Conservation (phyloP, 2,329 filamentous ascomycete species). For the Ceratocystis papillata region DNA sequence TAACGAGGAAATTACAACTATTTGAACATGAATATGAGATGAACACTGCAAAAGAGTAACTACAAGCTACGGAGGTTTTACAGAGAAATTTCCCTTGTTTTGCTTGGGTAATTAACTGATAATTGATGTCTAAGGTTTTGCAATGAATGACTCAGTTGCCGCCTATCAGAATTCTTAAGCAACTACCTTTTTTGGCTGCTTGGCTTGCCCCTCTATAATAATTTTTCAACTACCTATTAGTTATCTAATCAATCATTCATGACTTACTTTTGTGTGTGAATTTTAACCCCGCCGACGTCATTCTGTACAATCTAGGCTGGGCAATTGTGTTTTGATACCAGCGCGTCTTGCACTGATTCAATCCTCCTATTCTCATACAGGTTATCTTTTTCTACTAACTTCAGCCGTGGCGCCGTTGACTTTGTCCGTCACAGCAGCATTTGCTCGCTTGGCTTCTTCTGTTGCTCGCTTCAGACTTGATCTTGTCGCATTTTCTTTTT, state of each 20-base stretch:
- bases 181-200: conserved; percentile 10
- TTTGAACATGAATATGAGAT: neutral
- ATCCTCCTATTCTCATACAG: neutral
- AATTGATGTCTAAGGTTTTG: neutral
- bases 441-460: neutral
- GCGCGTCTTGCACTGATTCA: neutral
- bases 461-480: neutral
- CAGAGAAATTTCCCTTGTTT: neutral
- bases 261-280: neutral
- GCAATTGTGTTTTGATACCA: neutral
- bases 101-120: neutral
- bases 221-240: neutral
- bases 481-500: conserved; percentile 12
- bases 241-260: conserved; percentile 14
- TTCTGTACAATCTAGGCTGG: neutral
- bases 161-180: neutral
- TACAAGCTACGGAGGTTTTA: neutral
- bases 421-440: neutral
- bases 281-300: conserved; percentile 12
- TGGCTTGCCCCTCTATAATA: conserved; percentile 21
- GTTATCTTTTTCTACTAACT: neutral
- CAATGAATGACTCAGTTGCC: neutral
- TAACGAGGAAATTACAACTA: neutral
- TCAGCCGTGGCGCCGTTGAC: conserved; percentile 10
- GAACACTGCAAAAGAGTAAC: neutral